Evolutionary conservation across 495 filamentous ascomycete genomes (phyloP).

Genomic region (Cercophora scortea): DNA sequence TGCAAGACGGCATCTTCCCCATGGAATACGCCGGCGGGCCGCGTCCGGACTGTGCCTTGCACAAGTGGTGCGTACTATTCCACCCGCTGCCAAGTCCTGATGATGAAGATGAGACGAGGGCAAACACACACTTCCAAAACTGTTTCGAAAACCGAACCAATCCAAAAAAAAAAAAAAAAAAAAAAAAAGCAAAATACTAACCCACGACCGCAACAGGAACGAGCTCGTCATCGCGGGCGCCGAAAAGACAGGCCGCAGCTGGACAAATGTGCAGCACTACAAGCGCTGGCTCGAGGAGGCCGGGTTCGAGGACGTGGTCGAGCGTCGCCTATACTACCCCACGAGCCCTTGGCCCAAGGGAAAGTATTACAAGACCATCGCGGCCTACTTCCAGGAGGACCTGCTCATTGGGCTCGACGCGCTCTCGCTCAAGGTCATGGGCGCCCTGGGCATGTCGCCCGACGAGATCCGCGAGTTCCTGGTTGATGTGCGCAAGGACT

Average conservation of each 20-base stretch:
- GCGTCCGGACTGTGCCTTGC: conserved; percentile 3
- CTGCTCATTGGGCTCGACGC: conserved; percentile 31
- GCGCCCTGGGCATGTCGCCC: conserved; percentile 37
- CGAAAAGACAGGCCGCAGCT: conserved; percentile 9
- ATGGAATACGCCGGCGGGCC: conserved; percentile 13
- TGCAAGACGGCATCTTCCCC: conserved; percentile 34
- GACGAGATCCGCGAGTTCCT: conserved; percentile 43
- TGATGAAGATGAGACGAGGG: too few species aligned
- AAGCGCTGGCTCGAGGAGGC: conserved; percentile 23
- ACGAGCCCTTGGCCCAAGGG: conserved; percentile 43
- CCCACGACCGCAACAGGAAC: not conserved
- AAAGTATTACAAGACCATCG: conserved; percentile 37
- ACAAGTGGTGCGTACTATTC: conserved; percentile 9
- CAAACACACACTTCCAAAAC: too few species aligned
- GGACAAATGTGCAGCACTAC: conserved; percentile 10
- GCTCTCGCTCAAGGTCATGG: conserved; percentile 43
- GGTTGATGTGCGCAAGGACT: conserved; percentile 40
- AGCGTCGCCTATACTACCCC: conserved; percentile 38
- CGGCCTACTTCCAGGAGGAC: conserved; percentile 27
- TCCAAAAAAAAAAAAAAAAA: too few species aligned
- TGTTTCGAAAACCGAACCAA: too few species aligned
- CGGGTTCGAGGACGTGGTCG: conserved; percentile 37
- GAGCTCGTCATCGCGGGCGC: conserved; percentile 15
- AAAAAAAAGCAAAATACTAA: too few species aligned
- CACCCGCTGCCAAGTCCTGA: too few species aligned